Conservation (phyloP, 306 rosid genomes). For the Castanea sativa region DNA sequence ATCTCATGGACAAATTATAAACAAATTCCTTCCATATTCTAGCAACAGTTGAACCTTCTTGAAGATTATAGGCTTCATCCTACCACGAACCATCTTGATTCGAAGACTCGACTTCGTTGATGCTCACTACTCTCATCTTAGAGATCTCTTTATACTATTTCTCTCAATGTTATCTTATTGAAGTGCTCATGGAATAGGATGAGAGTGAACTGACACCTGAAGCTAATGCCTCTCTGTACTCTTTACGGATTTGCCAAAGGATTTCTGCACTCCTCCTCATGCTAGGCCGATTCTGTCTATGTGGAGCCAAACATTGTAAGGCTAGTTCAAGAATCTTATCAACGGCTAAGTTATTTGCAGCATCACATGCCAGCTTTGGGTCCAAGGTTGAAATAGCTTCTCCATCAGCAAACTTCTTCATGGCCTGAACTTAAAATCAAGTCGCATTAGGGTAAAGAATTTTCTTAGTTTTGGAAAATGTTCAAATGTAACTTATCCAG, state of each 20-base stretch:
- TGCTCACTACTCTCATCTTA: not conserved
- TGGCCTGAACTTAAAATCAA: constrained; percentile 60
- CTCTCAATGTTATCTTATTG: constrained; percentile 28
- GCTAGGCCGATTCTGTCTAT: no score
- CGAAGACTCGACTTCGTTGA: not conserved
- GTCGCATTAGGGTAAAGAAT: constrained; percentile 10
- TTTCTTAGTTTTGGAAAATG: not conserved
- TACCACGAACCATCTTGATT: not conserved
- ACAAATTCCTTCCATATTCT: not conserved
- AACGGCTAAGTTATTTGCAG: constrained; percentile 50
- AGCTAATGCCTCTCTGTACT: constrained; percentile 55
- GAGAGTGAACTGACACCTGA: constrained; percentile 45
- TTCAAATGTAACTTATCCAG: not conserved
- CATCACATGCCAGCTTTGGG: constrained; percentile 58
- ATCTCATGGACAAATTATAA: not conserved
- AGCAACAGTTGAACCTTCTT: not conserved
- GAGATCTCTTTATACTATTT: not conserved
- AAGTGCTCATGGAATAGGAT: constrained; percentile 14
- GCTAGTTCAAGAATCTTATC: constrained; percentile 89
- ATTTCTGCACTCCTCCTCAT: constrained; percentile 46
- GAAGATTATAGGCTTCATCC: not conserved
- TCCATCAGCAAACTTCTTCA: constrained; percentile 71
- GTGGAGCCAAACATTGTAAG: constrained; percentile 5
- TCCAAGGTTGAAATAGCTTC: constrained; percentile 56
- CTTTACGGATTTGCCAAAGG: constrained; percentile 91